Conservation (phyloP, 1,139 yeast species). For the Protomyces inouyei region DNA sequence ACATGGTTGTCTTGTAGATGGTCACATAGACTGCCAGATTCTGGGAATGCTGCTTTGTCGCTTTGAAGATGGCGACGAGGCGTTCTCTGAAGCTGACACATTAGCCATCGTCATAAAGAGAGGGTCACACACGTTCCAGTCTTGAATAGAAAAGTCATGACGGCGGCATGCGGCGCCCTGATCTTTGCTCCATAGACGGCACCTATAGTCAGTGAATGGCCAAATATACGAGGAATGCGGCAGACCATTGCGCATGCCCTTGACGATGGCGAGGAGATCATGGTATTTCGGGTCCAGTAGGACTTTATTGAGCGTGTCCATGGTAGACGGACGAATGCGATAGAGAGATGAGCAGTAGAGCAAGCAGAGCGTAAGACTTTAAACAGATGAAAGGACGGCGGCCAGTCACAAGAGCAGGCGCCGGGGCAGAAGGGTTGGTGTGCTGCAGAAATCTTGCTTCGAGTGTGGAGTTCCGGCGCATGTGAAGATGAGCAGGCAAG, state of each 20-base stretch:
- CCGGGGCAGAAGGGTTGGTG: too few species aligned
- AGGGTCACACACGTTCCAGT: slow-evolving; percentile 37
- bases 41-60: slow-evolving; percentile 62
- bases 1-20: slow-evolving; percentile 49
- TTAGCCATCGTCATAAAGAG: background rate
- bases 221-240: background rate
- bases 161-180: slow-evolving; percentile 69
- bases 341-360: background rate
- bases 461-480: too few species aligned
- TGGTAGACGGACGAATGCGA: background rate
- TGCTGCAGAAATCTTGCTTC: too few species aligned
- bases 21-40: slow-evolving; percentile 65
- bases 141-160: slow-evolving; percentile 55
- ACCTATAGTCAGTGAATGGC: slow-evolving; percentile 38
- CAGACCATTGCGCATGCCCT: slow-evolving; percentile 42
- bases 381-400: too few species aligned
- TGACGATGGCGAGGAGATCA: slow-evolving; percentile 39
- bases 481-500: too few species aligned
- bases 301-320: slow-evolving; percentile 11
- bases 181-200: slow-evolving; percentile 68
- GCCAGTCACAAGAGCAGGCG: too few species aligned
- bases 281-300: slow-evolving; percentile 39
- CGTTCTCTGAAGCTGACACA: slow-evolving; percentile 45
- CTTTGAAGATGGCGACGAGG: slow-evolving; percentile 49
- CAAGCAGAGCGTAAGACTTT: too few species aligned